phyloP scores from a whole-genome alignment of 2,329 filamentous ascomycete species.

The Elsinoe arachidis region DNA sequence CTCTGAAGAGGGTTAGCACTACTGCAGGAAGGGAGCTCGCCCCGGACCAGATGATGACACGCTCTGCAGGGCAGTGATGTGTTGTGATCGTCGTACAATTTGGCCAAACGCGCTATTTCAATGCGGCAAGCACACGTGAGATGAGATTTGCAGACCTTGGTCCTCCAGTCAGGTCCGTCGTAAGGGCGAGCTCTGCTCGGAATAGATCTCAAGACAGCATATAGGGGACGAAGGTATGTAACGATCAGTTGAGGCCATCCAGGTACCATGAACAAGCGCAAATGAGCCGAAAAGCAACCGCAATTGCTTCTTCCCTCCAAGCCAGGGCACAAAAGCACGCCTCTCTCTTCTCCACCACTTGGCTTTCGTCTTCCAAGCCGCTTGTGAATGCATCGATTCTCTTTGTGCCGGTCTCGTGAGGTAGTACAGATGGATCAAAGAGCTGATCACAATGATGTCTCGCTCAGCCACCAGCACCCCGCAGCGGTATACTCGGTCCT shows the following conservation, averaged over 20 bases:
- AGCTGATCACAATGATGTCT: constrained; percentile 11
- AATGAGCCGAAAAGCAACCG: neutral
- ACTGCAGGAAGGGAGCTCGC: neutral
- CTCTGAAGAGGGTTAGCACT: neutral
- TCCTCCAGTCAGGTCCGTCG: neutral
- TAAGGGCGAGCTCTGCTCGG: no score
- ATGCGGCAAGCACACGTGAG: neutral
- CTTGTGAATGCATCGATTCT: constrained; percentile 1
- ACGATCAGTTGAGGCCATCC: no score
- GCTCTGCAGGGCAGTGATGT: neutral
- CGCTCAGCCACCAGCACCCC: neutral
- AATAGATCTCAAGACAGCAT: no score
- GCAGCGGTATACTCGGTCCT: neutral
- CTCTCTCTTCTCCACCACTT: neutral
- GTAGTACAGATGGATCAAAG: neutral
- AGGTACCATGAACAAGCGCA: neutral
- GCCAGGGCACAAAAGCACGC: neutral
- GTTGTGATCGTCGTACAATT: neutral
- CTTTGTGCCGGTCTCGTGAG: neutral
- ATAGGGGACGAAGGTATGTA: no score
- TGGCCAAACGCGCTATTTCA: neutral
- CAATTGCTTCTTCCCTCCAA: neutral
- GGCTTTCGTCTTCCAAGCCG: constrained; percentile 3
- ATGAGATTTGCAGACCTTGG: neutral
- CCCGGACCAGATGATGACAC: neutral